A percentile compares a stretch with the other conserved stretches of the same genome.
phyloP scores from a whole-genome alignment of 306 rosid species.

The Urtica urens region DNA sequence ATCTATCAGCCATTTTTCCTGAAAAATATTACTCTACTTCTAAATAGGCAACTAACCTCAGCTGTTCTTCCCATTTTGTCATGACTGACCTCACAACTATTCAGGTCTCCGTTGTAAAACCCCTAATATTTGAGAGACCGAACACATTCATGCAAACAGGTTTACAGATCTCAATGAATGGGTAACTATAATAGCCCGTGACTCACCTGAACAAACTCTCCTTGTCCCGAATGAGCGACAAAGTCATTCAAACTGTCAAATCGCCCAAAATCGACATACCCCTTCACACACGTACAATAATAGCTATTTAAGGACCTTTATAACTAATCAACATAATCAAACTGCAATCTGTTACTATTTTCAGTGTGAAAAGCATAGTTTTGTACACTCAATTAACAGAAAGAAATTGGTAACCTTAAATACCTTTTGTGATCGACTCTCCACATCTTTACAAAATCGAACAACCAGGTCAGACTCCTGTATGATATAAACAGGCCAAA shows the following conservation, averaged over 20 bases:
- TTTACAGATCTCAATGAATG: background rate
- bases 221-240: conserved; percentile 61
- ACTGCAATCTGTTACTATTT: background rate
- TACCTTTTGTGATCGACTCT: conserved; percentile 82
- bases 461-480: conserved; percentile 73
- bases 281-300: conserved; percentile 34
- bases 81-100: conserved; percentile 56
- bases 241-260: conserved; percentile 59
- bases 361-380: too few relatives aligned
- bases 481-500: conserved; percentile 7
- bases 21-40: too few relatives aligned
- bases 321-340: background rate
- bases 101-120: conserved; percentile 72
- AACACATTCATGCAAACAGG: conserved; percentile 1
- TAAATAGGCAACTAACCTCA: conserved; percentile 44
- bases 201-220: conserved; percentile 77
- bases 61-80: conserved; percentile 91
- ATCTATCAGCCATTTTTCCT: too few relatives aligned
- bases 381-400: background rate
- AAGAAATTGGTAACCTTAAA: conserved; percentile 10
- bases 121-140: conserved; percentile 37
- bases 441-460: conserved; percentile 90
- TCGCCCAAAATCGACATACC: conserved; percentile 82
- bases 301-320: background rate
- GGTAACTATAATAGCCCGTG: background rate